phyloP scores from a whole-genome alignment of 768 basidiomycete species.

The Rhizopogon vesiculosus region DNA sequence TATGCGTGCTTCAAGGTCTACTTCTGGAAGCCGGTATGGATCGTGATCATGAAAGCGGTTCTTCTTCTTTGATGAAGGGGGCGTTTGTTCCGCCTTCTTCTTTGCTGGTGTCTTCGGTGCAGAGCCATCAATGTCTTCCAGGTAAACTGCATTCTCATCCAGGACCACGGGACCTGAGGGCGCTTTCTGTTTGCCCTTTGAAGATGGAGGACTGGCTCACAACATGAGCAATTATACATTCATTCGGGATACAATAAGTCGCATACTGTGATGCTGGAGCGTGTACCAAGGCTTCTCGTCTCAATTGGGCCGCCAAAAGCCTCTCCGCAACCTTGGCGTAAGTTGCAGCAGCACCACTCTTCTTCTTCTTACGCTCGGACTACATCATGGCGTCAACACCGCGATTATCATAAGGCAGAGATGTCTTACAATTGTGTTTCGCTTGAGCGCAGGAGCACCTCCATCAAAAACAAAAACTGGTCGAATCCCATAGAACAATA shows the following conservation, averaged over 20 bases:
- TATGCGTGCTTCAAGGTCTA: slow-evolving; percentile 63
- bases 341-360: slow-evolving; percentile 81
- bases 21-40: slow-evolving; percentile 87
- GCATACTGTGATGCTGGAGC: slow-evolving; percentile 41
- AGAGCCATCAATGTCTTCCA: slow-evolving; percentile 75
- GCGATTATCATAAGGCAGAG: not conserved
- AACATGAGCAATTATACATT: not conserved
- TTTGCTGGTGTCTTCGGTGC: slow-evolving; percentile 47
- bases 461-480: slow-evolving; percentile 99
- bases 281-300: slow-evolving; percentile 79
- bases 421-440: slow-evolving; percentile 72
- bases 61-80: slow-evolving; percentile 54
- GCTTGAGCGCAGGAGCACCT: slow-evolving; percentile 88
- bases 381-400: slow-evolving; percentile 25
- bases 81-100: slow-evolving; percentile 23
- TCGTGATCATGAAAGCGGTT: slow-evolving; percentile 73
- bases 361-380: slow-evolving; percentile 88
- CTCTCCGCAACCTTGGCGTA: slow-evolving; percentile 88
- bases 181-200: slow-evolving; percentile 43
- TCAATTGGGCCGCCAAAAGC: slow-evolving; percentile 89
- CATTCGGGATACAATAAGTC: not conserved
- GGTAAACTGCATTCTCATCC: slow-evolving; percentile 74
- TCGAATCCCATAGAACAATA: slow-evolving; percentile 95
- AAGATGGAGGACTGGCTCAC: slow-evolving; percentile 17
- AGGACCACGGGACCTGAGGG: slow-evolving; percentile 46